Base-by-base conservation (phyloP, 2,329 filamentous ascomycete species). In the Trichoderma atrobrunneum region DNA sequence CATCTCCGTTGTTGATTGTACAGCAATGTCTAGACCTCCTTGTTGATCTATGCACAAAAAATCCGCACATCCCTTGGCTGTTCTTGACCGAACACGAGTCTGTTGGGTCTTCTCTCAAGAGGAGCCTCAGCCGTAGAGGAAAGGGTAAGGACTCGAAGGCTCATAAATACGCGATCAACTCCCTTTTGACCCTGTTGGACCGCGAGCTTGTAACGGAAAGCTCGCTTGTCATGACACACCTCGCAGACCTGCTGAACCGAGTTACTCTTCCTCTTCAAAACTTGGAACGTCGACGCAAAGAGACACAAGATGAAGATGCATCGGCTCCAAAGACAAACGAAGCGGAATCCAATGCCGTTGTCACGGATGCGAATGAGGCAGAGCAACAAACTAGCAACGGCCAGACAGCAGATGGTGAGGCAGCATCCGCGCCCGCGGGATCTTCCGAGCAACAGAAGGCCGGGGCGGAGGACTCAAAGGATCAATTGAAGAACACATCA, bases 161-260 rank as follows among this genome's bases (percentile, higher is more conserved):
- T 32, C 91, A 91, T 76, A 96, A 93, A 79, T 99, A 92, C 79
- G 94, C 97, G 11, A 88, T 99, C 79, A 99, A 99, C 80, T 94
- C 95, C 16, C 85, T 99, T 34, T 87, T 99, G 61, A 91, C 90
- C 73, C 87, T 99, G 6, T 87, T 99, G 26, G 96, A 98, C 79
- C 92, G 96, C n/a, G 93, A 94, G 75, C 86, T 98, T 73, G 95
- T 99, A 75, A 97, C 97, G 84, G 96, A 99, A 82, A 99, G 94
- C 82, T 95, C 95, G n/a, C 88, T 91, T 7, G 95, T 97, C 71
- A 98, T 99, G 95, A 95, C 97, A 77, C 91, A 94, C 74, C 87
- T 99, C 30, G 96, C 96, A 2, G 91, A 92, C 74, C 85, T 99
- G 34, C 87, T 99, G 30, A 95, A 94, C 80, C 91, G 92, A 75